These are phyloP conservation scores for Prunus mira DNA, from an alignment of 306 rosid genomes.

Conservation along the genomic window DNA sequence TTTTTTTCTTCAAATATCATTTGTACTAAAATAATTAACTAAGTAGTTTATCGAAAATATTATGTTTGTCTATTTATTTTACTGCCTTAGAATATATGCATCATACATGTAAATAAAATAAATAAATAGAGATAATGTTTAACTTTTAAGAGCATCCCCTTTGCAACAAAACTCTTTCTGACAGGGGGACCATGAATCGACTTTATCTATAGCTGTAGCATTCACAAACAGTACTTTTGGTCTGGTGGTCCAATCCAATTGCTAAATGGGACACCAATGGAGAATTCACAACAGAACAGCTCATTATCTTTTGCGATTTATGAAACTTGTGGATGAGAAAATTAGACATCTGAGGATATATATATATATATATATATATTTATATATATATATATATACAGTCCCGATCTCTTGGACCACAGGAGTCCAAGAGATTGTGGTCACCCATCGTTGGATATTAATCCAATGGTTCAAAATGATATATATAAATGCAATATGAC, in stretches of 20 bases:
- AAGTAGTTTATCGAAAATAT: no score
- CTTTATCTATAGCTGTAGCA: conserved; percentile 28
- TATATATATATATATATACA: no score
- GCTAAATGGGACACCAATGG: conserved; percentile 24
- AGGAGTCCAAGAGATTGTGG: no score
- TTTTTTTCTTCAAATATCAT: no score
- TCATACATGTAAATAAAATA: neutral
- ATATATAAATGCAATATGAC: no score
- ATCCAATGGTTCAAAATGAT: no score
- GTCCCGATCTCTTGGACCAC: no score
- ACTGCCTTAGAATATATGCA: neutral
- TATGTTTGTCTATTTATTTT: no score
- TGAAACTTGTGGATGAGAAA: neutral
- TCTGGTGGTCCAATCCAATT: conserved; percentile 35
- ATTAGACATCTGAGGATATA: neutral
- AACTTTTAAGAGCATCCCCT: conserved; percentile 9
- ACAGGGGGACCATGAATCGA: conserved; percentile 20
- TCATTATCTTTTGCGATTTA: neutral
- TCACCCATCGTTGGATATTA: no score
- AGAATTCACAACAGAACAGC: conserved; percentile 22
- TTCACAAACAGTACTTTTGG: conserved; percentile 4
- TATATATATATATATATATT: neutral
- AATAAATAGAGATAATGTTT: neutral
- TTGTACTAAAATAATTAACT: no score
- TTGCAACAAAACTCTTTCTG: neutral